Conservation (phyloP, 2,329 filamentous ascomycete genomes). For the Monilinia aucupariae region DNA sequence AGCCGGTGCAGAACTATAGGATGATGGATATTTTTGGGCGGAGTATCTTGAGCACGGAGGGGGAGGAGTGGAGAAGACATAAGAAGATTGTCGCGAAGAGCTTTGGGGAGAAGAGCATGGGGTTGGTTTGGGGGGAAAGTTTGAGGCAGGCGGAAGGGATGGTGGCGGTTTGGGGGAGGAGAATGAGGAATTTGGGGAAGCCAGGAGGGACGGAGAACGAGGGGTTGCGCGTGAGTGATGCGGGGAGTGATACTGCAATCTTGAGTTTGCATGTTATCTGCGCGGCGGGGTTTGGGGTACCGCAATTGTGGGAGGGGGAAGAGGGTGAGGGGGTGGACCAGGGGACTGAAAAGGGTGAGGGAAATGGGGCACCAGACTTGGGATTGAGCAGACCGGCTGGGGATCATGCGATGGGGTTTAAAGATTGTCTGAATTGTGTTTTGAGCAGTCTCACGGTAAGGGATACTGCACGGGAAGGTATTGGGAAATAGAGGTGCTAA, state of each 20-base stretch:
- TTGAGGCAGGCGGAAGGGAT: conserved; percentile 43
- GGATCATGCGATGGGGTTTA: conserved; percentile 42
- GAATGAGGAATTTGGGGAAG: conserved; percentile 39
- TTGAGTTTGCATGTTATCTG: conserved; percentile 50
- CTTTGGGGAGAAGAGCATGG: conserved; percentile 45
- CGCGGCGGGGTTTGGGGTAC: conserved; percentile 45
- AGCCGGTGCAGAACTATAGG: conserved; percentile 31
- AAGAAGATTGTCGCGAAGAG: conserved; percentile 33
- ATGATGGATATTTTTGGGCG: conserved; percentile 34
- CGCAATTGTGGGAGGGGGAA: conserved; percentile 38
- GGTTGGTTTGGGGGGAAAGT: conserved; percentile 40
- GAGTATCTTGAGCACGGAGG: conserved; percentile 33
- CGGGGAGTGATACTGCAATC: conserved; percentile 44
- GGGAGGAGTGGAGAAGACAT: conserved; percentile 34
- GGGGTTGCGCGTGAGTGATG: conserved; percentile 37
- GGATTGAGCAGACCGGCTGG: not conserved
- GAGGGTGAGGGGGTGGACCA: not conserved
- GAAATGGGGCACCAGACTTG: not conserved
- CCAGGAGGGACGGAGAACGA: conserved; percentile 28
- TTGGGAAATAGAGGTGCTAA: not conserved
- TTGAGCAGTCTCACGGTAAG: conserved; percentile 40
- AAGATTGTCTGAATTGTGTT: conserved; percentile 43
- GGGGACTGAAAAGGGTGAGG: not conserved
- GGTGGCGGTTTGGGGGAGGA: conserved; percentile 43
- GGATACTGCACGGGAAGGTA: not conserved